Conservation (phyloP, 192 early-diverging fungal species). For the Spizellomyces sp. region DNA sequence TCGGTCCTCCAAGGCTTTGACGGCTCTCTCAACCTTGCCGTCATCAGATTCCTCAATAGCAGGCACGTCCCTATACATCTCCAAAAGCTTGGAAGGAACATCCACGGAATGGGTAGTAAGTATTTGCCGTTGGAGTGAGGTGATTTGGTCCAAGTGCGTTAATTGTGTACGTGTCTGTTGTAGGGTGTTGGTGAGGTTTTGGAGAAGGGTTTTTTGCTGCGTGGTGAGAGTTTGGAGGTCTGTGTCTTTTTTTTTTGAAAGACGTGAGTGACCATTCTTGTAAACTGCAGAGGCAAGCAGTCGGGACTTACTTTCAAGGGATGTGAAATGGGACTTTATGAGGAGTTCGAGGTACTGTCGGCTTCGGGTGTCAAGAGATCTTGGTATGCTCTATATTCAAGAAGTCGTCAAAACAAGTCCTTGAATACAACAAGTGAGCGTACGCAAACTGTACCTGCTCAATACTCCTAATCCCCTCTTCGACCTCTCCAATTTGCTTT, state of each 20-base stretch:
- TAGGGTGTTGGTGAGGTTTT: background rate
- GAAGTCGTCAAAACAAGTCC: background rate
- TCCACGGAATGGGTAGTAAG: background rate
- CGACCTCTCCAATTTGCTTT: conserved; percentile 29
- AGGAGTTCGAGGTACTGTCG: conserved; percentile 37
- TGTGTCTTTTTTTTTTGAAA: too few relatives aligned
- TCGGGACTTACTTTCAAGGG: conserved; percentile 42
- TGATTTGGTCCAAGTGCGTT: background rate
- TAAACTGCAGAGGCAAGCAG: background rate
- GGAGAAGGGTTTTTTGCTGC: background rate
- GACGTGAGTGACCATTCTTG: too few relatives aligned
- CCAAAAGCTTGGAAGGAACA: background rate
- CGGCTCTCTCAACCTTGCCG: background rate
- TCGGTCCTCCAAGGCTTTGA: too few relatives aligned
- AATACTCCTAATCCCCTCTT: conserved; percentile 44
- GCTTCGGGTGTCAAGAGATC: conserved; percentile 31
- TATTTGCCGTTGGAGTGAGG: background rate
- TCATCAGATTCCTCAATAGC: too few relatives aligned
- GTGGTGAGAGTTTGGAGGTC: too few relatives aligned
- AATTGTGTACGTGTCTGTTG: background rate
- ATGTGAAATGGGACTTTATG: conserved; percentile 35
- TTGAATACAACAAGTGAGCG: background rate
- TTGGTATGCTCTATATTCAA: conserved; percentile 42
- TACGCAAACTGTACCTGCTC: conserved; percentile 26
- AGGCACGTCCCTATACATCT: background rate